Conservation (phyloP, 805 yeast species). For the Kuraishia capsulata region DNA sequence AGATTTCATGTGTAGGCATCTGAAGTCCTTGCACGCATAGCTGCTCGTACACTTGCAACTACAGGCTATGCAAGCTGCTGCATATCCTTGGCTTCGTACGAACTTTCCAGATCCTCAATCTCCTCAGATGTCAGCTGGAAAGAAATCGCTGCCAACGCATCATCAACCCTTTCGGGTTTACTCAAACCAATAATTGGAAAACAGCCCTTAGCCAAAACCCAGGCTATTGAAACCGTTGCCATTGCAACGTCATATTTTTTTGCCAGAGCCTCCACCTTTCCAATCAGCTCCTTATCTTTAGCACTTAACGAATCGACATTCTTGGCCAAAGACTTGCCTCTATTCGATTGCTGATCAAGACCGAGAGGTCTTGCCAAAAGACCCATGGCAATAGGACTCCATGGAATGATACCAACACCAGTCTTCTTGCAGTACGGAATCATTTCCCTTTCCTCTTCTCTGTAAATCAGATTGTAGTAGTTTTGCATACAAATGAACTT, state of each 20-base stretch:
- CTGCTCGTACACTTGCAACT: too few species aligned
- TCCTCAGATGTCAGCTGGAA: conserved; percentile 29
- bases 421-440: conserved; percentile 41
- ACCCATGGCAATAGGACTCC: conserved; percentile 53
- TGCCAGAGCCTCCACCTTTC: conserved; percentile 46
- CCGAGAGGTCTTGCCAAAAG: conserved; percentile 7
- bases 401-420: conserved; percentile 49
- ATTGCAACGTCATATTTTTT: conserved; percentile 34
- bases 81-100: too few species aligned
- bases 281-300: conserved; percentile 26
- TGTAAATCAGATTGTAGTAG: conserved; percentile 41
- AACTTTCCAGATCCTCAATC: conserved; percentile 24
- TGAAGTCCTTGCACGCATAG: too few species aligned
- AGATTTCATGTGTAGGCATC: too few species aligned
- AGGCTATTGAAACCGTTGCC: conserved; percentile 47
- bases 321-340: conserved; percentile 8
- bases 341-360: conserved; percentile 3
- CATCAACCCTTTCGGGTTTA: conserved; percentile 40
- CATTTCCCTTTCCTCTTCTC: conserved; percentile 59
- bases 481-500: conserved; percentile 53
- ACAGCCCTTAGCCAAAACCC: conserved; percentile 41
- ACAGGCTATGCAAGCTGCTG: too few species aligned
- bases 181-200: conserved; percentile 50
- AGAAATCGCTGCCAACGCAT: conserved; percentile 32
- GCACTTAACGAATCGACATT: conserved; percentile 12